Conservation (phyloP, 148 eudicot genomes). For the Persicaria tinctoria region DNA sequence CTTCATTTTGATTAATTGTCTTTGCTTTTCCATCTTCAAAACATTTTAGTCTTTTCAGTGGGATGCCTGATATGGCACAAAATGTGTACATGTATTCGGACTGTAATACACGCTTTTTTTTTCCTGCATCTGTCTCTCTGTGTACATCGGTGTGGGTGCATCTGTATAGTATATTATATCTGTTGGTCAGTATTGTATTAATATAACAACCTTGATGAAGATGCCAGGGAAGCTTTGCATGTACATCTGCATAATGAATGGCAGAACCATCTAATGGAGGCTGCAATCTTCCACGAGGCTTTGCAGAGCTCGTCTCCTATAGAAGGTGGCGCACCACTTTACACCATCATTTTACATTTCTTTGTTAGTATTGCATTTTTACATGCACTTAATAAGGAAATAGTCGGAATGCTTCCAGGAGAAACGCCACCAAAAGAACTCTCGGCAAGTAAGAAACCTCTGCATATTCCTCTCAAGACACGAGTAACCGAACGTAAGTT, state of each 20-base stretch:
- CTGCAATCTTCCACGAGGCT: slow-evolving; percentile 61
- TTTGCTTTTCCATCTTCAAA: no score
- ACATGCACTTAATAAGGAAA: background rate
- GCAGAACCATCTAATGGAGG: slow-evolving; percentile 48
- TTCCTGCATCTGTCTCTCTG: background rate
- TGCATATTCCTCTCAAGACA: slow-evolving; percentile 50
- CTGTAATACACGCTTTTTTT: background rate
- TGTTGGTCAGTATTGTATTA: slow-evolving; percentile 1
- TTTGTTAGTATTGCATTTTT: background rate
- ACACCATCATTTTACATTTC: background rate
- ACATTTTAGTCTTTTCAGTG: no score
- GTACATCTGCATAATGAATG: slow-evolving; percentile 62
- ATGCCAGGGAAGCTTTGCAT: slow-evolving; percentile 51
- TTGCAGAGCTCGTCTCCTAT: slow-evolving; percentile 37
- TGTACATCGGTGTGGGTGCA: background rate
- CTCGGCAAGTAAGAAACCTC: slow-evolving; percentile 30
- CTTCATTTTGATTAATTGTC: no score
- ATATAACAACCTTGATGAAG: slow-evolving; percentile 22
- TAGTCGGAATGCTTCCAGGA: slow-evolving; percentile 29
- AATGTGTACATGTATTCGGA: no score
- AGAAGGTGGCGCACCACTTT: slow-evolving; percentile 24
- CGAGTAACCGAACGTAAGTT: slow-evolving; percentile 85
- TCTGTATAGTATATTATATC: background rate
- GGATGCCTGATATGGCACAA: no score
- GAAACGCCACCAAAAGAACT: slow-evolving; percentile 16